Conservation (phyloP, 2,329 filamentous ascomycete genomes). For the Exophiala lecanii-corni region DNA sequence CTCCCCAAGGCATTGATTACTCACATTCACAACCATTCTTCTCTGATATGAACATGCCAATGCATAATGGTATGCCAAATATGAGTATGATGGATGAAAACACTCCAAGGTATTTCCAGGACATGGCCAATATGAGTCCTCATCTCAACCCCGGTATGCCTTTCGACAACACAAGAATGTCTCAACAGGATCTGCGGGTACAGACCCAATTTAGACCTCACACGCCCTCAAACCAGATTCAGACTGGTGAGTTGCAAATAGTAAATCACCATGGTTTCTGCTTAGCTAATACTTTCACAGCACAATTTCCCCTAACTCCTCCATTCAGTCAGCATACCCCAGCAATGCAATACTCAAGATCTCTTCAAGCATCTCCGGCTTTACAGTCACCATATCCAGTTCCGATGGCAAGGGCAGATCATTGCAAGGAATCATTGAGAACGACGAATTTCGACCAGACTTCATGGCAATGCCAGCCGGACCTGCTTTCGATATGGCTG, state of each 20-base stretch:
- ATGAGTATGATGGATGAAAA: conserved; percentile 26
- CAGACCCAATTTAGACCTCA: conserved; percentile 47
- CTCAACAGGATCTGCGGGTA: conserved; percentile 36
- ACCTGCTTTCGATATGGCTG: conserved; percentile 45
- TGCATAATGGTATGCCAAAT: conserved; percentile 14
- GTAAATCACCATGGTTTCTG: neutral
- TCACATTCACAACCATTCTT: conserved; percentile 23
- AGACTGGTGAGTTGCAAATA: conserved; percentile 47
- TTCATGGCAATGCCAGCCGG: conserved; percentile 9
- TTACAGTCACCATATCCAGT: conserved; percentile 35
- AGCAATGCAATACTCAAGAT: conserved; percentile 35
- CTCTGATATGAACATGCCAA: conserved; percentile 23
- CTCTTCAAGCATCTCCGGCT: conserved; percentile 37
- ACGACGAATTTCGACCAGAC: conserved; percentile 38
- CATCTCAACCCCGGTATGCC: conserved; percentile 20
- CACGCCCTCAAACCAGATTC: conserved; percentile 60
- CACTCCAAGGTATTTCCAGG: conserved; percentile 25
- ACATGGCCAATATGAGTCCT: conserved; percentile 16
- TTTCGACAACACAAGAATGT: conserved; percentile 32
- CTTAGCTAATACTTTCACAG: conserved; percentile 36
- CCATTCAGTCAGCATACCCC: conserved; percentile 45
- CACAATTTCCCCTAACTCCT: conserved; percentile 64
- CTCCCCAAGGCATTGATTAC: conserved; percentile 21
- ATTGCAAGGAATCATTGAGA: conserved; percentile 53
- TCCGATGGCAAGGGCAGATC: conserved; percentile 45